Evolutionary conservation across 805 yeast species (phyloP), one percentile per base, ranked within the genome.

Genomic region (Wickerhamiella kurtzmanii): DNA sequence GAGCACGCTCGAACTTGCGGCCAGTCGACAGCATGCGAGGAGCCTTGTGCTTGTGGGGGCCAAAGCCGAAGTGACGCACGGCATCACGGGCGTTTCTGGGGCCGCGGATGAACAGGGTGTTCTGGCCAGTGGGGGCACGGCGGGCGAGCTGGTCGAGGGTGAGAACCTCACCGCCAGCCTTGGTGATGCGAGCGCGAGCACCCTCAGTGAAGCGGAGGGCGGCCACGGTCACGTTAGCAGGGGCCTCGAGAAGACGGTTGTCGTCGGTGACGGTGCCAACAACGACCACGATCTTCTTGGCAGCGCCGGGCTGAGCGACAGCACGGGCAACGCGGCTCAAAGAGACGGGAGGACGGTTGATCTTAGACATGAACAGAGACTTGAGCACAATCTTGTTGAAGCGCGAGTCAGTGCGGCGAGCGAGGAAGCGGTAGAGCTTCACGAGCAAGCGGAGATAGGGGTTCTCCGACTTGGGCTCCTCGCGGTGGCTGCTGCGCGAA

Each of bases 1-100:
- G 92, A 67, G 96, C 99, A 76, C 92, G 87, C 82, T 92, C 98
- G 82, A 92, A 92, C 79, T 92, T 92, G 82, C 97, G 92, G 73
- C 99, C 99, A 73, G 77, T 87, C 57, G 97, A 89, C 68, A 74
- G 66, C 73, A 92, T 81, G 79, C 94, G 87, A 76, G 99, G 99
- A 68, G 97, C 97, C 86, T 92, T 92, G 77, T 79, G 75, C 81
- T 86, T 86, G 94, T 92, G 98, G 69, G 99, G 99, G 77, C 99
- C 99, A 73, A 89, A 70, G 73, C 99, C 99, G 71, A 92, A 92
- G 83, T 92, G 97, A 79, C 96, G 86, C 66, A 86, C 97, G 66
- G 97, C 96, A 79, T 92, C 96, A 80, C 99, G 86, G 73, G 95
- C 69, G 76, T 76, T 79, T 84, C 96, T 87, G 76, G 97, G 94